Conservation (phyloP, 768 basidiomycete genomes). For the Gelatoporia subvermispora region DNA sequence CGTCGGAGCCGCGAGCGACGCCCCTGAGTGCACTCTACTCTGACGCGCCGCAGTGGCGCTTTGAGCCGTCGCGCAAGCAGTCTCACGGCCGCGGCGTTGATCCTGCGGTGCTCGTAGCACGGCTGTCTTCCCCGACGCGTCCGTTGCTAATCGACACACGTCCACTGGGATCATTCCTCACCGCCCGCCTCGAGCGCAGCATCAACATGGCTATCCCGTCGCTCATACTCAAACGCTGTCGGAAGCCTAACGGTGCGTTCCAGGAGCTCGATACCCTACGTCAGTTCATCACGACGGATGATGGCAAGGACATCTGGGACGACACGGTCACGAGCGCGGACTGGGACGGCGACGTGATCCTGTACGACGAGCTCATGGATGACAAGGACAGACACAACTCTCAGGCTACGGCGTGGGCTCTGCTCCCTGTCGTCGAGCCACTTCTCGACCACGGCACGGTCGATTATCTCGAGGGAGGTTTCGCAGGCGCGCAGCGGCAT, state of each 20-base stretch:
- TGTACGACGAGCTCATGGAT: constrained; percentile 80
- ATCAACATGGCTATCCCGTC: constrained; percentile 85
- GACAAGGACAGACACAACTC: constrained; percentile 52
- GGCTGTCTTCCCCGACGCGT: constrained; percentile 42
- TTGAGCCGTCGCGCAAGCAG: constrained; percentile 12
- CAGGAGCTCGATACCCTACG: constrained; percentile 64
- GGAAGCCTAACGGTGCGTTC: constrained; percentile 66
- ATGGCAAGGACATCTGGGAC: constrained; percentile 71
- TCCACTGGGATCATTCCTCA: constrained; percentile 58
- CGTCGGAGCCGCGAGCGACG: constrained; percentile 29
- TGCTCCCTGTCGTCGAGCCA: constrained; percentile 58
- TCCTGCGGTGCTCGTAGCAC: constrained; percentile 42
- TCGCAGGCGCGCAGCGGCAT: constrained; percentile 56
- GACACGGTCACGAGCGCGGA: constrained; percentile 42
- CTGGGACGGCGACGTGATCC: constrained; percentile 74
- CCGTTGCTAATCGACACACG: constrained; percentile 84
- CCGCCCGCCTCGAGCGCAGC: constrained; percentile 61
- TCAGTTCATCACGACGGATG: constrained; percentile 78
- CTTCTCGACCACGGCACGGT: constrained; percentile 51
- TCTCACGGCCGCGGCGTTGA: constrained; percentile 33
- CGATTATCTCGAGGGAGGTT: constrained; percentile 71
- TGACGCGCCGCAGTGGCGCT: constrained; percentile 17
- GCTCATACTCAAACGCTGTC: constrained; percentile 81
- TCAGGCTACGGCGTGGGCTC: constrained; percentile 61
- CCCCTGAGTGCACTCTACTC: constrained; percentile 27